Evolutionary conservation across 805 yeast species (phyloP).

Genomic region (Monosporozyma solicola): DNA sequence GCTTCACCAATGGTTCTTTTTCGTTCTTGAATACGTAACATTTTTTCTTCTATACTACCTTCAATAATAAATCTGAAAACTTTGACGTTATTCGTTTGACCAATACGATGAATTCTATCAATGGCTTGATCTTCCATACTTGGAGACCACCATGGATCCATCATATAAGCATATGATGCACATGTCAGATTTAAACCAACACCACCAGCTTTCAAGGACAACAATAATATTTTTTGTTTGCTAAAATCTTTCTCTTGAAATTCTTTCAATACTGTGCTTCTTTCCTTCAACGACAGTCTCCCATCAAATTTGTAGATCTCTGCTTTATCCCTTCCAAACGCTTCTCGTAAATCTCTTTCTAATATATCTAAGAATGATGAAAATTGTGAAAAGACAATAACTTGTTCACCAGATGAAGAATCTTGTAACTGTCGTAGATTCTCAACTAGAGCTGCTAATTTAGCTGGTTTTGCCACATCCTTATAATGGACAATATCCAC

Average conservation of each 20-base stretch:
- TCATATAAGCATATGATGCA: conserved; percentile 76
- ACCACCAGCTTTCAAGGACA: conserved; percentile 88
- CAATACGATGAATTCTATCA: conserved; percentile 85
- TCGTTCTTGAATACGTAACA: conserved; percentile 79
- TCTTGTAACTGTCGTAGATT: conserved; percentile 48
- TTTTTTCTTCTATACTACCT: conserved; percentile 77
- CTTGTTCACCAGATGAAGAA: conserved; percentile 56
- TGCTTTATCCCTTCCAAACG: conserved; percentile 29
- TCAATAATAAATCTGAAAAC: conserved; percentile 76
- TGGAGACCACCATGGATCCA: conserved; percentile 98
- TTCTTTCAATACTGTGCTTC: conserved; percentile 50
- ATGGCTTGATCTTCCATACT: conserved; percentile 88
- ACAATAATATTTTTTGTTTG: conserved; percentile 42
- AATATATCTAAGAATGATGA: conserved; percentile 73
- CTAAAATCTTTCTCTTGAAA: conserved; percentile 36
- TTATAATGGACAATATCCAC: conserved; percentile 8
- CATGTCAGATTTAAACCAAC: conserved; percentile 83
- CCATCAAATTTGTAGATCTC: conserved; percentile 74
- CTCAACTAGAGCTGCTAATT: conserved; percentile 55
- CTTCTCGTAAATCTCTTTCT: conserved; percentile 47
- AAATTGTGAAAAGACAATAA: conserved; percentile 87
- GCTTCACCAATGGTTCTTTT: conserved; percentile 77
- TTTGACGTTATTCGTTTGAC: conserved; percentile 64
- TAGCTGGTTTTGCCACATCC: conserved; percentile 47
- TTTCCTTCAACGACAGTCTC: conserved; percentile 52